Evolutionary conservation across 768 basidiomycete species (phyloP).

Genomic region (Lanmaoa pseudosensibilis): DNA sequence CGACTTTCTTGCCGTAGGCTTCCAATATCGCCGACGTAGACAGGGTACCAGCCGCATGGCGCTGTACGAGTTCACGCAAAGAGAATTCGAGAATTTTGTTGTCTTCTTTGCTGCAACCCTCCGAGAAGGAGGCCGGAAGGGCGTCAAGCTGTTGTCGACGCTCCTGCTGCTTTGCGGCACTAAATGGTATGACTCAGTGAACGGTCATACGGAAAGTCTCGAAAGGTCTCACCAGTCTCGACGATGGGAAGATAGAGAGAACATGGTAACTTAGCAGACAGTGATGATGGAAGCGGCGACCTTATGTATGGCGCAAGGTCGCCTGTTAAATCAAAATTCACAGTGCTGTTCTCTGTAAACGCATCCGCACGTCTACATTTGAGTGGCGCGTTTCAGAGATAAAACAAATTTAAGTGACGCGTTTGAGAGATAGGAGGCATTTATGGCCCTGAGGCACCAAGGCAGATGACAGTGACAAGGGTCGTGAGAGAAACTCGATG

Average conservation of each 20-base stretch:
- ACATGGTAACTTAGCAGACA: slow-evolving; percentile 15
- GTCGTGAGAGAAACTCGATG: slow-evolving; percentile 11
- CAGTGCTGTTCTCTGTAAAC: not conserved
- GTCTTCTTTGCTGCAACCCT: slow-evolving; percentile 36
- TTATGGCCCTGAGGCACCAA: not conserved
- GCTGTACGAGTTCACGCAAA: slow-evolving; percentile 37
- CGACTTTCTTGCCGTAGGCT: slow-evolving; percentile 42
- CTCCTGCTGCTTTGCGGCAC: slow-evolving; percentile 37
- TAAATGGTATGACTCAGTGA: slow-evolving; percentile 13
- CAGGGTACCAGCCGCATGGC: slow-evolving; percentile 29
- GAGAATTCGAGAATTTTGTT: slow-evolving; percentile 37
- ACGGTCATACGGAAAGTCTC: not conserved
- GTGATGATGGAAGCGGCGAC: not conserved
- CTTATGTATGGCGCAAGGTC: slow-evolving; percentile 6
- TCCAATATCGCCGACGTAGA: slow-evolving; percentile 34
- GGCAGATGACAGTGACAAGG: not conserved
- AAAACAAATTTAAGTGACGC: not conserved
- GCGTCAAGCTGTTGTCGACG: slow-evolving; percentile 29
- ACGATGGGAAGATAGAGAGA: slow-evolving; percentile 26
- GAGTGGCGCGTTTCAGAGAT: not conserved
- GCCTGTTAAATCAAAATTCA: not conserved
- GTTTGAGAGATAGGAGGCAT: not conserved
- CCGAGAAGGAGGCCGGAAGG: slow-evolving; percentile 31
- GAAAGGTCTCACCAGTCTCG: slow-evolving; percentile 29
- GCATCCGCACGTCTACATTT: not conserved